Evolutionary conservation across 2,329 filamentous ascomycete species (phyloP).

Genomic region (Colletotrichum caudatum): DNA sequence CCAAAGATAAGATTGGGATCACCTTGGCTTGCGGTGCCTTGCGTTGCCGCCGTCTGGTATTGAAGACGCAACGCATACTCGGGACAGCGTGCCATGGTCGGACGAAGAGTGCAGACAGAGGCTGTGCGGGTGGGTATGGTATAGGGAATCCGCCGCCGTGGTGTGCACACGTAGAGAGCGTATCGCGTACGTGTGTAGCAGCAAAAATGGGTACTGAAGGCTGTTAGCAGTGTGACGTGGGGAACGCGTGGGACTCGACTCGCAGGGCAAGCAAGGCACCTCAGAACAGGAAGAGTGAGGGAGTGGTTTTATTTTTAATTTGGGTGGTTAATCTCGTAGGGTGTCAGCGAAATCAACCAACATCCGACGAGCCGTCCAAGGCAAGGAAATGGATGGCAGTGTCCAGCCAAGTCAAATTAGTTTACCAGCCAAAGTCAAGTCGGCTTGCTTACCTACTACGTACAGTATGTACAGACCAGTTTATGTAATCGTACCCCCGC

Average conservation of each 20-base stretch:
- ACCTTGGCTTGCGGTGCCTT: slow-evolving; percentile 24
- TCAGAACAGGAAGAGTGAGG: not conserved
- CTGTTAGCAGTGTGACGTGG: slow-evolving; percentile 28
- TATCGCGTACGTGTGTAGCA: not conserved
- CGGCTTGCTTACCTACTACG: not conserved
- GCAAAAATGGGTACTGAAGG: slow-evolving; percentile 18
- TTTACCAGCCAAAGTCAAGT: slow-evolving; percentile 14
- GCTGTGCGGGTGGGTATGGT: not conserved
- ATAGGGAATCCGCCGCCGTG: no score
- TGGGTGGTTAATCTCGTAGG: slow-evolving; percentile 22
- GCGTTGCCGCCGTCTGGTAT: slow-evolving; percentile 10
- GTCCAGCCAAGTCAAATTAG: not conserved
- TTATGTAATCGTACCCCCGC: not conserved
- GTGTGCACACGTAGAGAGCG: no score
- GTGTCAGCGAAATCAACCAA: slow-evolving; percentile 16
- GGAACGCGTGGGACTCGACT: not conserved
- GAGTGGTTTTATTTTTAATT: slow-evolving; percentile 27
- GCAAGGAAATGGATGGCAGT: not conserved
- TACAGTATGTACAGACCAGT: no score
- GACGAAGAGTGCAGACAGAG: not conserved
- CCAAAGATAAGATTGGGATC: slow-evolving; percentile 8
- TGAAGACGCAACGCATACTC: no score
- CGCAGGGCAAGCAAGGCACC: not conserved
- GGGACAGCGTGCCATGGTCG: not conserved
- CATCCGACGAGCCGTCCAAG: not conserved